phyloP scores from a whole-genome alignment of 176 grass and related monocot genomes.

The Metroxylon sagu region DNA sequence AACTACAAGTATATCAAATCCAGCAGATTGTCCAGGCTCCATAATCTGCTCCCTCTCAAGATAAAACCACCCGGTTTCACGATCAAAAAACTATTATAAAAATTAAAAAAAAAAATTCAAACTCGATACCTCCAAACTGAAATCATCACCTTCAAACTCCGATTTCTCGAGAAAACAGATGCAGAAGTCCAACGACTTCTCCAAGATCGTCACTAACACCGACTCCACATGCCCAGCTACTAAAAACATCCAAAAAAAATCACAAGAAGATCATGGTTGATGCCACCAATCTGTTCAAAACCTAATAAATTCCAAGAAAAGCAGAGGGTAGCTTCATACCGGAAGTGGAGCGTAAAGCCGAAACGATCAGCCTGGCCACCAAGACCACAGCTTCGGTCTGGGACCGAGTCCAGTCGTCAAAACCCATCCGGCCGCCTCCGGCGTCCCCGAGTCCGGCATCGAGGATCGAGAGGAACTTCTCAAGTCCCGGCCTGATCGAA shows the following conservation, averaged over 20 bases:
- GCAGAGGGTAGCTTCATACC: slow-evolving; percentile 18
- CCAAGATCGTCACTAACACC: slow-evolving; percentile 48
- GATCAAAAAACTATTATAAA: too few relatives aligned
- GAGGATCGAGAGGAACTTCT: slow-evolving; percentile 21
- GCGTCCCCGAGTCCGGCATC: slow-evolving; percentile 9
- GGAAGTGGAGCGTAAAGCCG: slow-evolving; percentile 15
- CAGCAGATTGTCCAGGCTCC: too few relatives aligned
- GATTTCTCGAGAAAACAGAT: slow-evolving; percentile 74
- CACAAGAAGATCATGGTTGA: not conserved
- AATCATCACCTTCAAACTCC: slow-evolving; percentile 60
- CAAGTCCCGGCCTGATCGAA: slow-evolving; percentile 17
- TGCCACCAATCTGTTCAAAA: not conserved
- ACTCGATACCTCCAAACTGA: slow-evolving; percentile 69
- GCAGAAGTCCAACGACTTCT: slow-evolving; percentile 66
- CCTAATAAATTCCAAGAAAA: not conserved
- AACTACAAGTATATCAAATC: too few relatives aligned
- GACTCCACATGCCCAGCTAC: slow-evolving; percentile 67
- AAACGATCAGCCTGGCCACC: slow-evolving; percentile 16
- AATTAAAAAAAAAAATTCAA: slow-evolving; percentile 20
- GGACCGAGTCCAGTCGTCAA: slow-evolving; percentile 25
- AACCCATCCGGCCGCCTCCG: slow-evolving; percentile 12
- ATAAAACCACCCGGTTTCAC: too few relatives aligned
- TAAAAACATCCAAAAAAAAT: not conserved
- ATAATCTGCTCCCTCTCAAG: too few relatives aligned
- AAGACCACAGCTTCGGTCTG: slow-evolving; percentile 30